Conservation (phyloP, 2,329 filamentous ascomycete species). For the Cordyceps pruinosa region DNA sequence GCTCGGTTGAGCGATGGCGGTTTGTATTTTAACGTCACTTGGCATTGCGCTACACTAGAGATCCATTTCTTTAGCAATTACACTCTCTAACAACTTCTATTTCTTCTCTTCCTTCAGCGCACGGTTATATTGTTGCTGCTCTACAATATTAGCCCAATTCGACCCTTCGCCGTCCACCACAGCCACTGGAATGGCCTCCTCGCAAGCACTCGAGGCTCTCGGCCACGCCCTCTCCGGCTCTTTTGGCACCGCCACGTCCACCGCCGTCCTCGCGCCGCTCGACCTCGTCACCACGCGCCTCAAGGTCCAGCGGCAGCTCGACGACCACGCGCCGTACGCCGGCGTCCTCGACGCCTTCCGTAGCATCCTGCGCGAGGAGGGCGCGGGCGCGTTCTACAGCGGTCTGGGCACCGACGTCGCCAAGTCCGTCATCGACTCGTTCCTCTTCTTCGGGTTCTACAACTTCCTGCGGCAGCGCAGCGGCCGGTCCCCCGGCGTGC, state of each 20-base stretch:
- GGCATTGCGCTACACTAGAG: background rate
- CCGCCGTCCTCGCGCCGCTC: slow-evolving; percentile 72
- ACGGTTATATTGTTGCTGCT: too few relatives aligned
- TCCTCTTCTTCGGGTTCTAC: slow-evolving; percentile 83
- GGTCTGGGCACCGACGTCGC: slow-evolving; percentile 57
- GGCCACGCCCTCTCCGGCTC: slow-evolving; percentile 79
- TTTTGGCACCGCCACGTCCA: slow-evolving; percentile 70
- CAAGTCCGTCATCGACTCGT: slow-evolving; percentile 67
- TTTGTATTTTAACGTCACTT: background rate
- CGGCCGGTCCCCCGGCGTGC: slow-evolving; percentile 42
- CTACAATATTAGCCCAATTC: too few relatives aligned
- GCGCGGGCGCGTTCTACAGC: slow-evolving; percentile 67
- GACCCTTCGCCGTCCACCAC: too few relatives aligned
- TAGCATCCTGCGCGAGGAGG: slow-evolving; percentile 65
- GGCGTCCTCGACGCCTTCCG: slow-evolving; percentile 61
- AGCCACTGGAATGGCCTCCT: slow-evolving; percentile 24
- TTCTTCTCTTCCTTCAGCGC: background rate
- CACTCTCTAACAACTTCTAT: too few relatives aligned
- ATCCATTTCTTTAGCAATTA: background rate
- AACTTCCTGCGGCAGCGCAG: slow-evolving; percentile 40
- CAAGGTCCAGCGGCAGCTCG: slow-evolving; percentile 64
- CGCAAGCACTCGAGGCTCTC: slow-evolving; percentile 57
- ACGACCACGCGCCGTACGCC: slow-evolving; percentile 46
- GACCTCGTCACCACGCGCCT: slow-evolving; percentile 75
- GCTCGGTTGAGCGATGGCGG: background rate